phyloP scores from a whole-genome alignment of 2,329 filamentous ascomycete species.

The Hypoxylon sp. region DNA sequence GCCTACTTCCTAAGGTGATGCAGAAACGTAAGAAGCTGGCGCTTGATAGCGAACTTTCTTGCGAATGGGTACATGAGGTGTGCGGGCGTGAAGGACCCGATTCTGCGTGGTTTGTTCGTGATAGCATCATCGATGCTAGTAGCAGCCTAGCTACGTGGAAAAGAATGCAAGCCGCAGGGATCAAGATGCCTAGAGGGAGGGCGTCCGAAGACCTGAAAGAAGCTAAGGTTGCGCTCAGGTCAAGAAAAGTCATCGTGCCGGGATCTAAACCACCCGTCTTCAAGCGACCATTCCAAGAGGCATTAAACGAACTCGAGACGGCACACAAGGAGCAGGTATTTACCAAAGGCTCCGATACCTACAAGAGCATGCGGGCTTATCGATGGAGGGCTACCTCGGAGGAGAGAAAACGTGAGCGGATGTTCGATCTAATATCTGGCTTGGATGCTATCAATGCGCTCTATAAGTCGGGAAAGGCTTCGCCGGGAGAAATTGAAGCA shows the following conservation, averaged over 20 bases:
- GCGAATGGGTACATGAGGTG: conserved; percentile 72
- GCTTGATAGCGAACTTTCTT: conserved; percentile 73
- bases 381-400: conserved; percentile 46
- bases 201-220: conserved; percentile 55
- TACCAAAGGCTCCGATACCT: conserved; percentile 40
- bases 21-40: conserved; percentile 69
- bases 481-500: conserved; percentile 49
- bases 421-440: conserved; percentile 9
- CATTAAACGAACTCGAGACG: conserved; percentile 58
- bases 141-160: conserved; percentile 59
- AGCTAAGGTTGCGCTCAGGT: conserved; percentile 40
- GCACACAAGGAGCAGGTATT: conserved; percentile 47
- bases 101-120: conserved; percentile 57
- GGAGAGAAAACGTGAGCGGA: conserved; percentile 31
- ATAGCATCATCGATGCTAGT: conserved; percentile 64
- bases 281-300: conserved; percentile 57
- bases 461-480: conserved; percentile 33
- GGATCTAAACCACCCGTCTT: conserved; percentile 49
- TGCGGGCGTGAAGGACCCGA: conserved; percentile 58
- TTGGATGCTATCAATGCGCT: conserved; percentile 34
- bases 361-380: conserved; percentile 34
- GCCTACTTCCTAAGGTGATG: conserved; percentile 73
- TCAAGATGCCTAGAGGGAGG: conserved; percentile 63
- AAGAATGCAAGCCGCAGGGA: conserved; percentile 63
- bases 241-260: conserved; percentile 30